A percentile compares a stretch with the other conserved stretches of the same genome.
phyloP scores from a whole-genome alignment of 225 moss, liverwort and hornwort species.

The Sphagnum tenellum region DNA sequence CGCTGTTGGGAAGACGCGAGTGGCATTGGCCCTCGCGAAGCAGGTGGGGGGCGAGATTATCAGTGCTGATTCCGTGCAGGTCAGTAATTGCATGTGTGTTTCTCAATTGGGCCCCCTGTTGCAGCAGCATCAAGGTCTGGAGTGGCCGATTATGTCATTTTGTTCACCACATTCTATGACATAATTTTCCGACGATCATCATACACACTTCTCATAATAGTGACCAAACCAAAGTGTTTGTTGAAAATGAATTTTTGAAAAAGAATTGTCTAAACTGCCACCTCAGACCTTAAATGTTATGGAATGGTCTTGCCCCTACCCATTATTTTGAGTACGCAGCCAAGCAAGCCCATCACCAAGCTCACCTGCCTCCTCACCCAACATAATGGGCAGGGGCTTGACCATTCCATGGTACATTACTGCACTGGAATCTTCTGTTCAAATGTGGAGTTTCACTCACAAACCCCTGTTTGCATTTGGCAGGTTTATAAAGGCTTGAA shows the following conservation, averaged over 20 bases:
- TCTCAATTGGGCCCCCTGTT: neutral
- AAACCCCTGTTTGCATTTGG: slow-evolving; percentile 3
- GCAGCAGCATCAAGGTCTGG: neutral
- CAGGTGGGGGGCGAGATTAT: slow-evolving; percentile 44
- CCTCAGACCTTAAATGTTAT: neutral
- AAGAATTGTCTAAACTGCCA: too few relatives aligned
- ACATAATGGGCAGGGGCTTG: too few relatives aligned
- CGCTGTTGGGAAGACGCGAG: slow-evolving; percentile 46
- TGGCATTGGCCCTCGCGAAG: slow-evolving; percentile 47
- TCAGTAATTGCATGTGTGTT: neutral
- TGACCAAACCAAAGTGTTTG: neutral
- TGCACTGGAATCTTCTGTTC: neutral
- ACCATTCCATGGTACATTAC: neutral
- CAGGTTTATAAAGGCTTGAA: slow-evolving; percentile 51
- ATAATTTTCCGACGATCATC: neutral
- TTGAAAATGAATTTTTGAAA: neutral
- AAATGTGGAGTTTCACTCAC: neutral
- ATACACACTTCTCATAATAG: neutral
- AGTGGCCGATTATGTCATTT: neutral
- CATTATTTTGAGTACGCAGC: neutral
- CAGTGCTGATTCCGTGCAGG: slow-evolving; percentile 58
- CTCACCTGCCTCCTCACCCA: too few relatives aligned
- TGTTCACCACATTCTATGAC: neutral
- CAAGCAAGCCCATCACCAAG: too few relatives aligned
- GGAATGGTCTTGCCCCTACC: neutral